Conservation (phyloP, 1,139 yeast species). For the Pichia norvegensis region DNA sequence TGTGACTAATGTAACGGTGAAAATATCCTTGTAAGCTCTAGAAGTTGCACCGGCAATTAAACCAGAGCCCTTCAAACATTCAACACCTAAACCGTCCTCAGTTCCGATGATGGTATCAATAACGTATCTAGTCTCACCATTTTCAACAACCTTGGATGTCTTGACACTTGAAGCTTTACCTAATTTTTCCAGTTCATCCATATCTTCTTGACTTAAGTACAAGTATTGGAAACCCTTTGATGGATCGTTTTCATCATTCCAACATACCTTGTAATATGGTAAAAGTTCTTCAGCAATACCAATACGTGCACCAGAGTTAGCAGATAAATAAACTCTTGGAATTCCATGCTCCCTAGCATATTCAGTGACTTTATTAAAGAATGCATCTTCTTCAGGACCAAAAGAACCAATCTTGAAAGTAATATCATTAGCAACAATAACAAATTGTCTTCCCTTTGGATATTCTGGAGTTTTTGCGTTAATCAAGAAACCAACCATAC, state of each 20-base stretch:
- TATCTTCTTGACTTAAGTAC: conserved; percentile 67
- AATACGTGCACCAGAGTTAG: conserved; percentile 97
- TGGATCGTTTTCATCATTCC: conserved; percentile 74
- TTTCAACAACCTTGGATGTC: conserved; percentile 75
- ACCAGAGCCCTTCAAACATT: conserved; percentile 96
- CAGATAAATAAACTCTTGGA: conserved; percentile 91
- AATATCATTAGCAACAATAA: conserved; percentile 91
- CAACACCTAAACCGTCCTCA: conserved; percentile 97
- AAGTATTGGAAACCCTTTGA: conserved; percentile 85
- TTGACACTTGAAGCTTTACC: conserved; percentile 57
- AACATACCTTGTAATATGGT: conserved; percentile 82
- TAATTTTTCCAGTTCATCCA: conserved; percentile 48
- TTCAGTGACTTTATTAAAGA: conserved; percentile 87
- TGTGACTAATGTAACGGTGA: conserved; percentile 91
- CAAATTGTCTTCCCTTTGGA: conserved; percentile 90
- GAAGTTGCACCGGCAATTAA: conserved; percentile 98
- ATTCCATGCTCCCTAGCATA: conserved; percentile 84
- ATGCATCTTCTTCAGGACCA: conserved; percentile 94
- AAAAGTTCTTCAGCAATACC: conserved; percentile 95
- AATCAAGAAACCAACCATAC: conserved; percentile 96
- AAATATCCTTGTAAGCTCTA: conserved; percentile 93
- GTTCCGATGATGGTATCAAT: conserved; percentile 85
- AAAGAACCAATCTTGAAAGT: conserved; percentile 97
- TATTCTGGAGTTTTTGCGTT: conserved; percentile 93
- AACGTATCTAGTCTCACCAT: conserved; percentile 74